Percentiles rank a stretch among this genome's conserved stretches.
Evolutionary conservation across 2,329 filamentous ascomycete species (phyloP).

Genomic region (Fusarium sp.): DNA sequence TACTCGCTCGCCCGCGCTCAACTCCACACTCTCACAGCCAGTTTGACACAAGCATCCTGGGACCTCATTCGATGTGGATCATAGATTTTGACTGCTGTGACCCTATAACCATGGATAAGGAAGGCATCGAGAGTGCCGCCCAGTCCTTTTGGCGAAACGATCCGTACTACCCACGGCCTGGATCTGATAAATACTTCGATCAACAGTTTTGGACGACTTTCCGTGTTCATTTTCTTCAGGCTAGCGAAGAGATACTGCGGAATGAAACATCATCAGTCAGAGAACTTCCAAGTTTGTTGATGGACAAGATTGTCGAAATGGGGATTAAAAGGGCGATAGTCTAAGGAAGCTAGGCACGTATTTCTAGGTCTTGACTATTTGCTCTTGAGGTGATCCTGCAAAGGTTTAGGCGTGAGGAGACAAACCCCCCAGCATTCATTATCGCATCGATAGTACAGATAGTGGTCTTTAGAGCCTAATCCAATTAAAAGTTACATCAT

Average conservation of each 20-base stretch:
- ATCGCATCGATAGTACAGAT: too few species aligned
- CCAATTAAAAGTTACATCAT: background rate
- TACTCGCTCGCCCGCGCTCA: constrained; percentile 56
- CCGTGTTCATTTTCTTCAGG: background rate
- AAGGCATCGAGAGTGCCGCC: constrained; percentile 59
- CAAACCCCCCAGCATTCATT: too few species aligned
- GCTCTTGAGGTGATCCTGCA: too few species aligned
- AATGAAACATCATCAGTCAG: background rate
- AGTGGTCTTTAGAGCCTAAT: too few species aligned
- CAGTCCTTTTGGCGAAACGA: constrained; percentile 65
- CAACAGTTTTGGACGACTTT: constrained; percentile 47
- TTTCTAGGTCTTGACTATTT: too few species aligned
- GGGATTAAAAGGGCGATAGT: background rate
- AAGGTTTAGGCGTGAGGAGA: too few species aligned
- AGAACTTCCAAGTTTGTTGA: background rate
- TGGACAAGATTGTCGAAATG: constrained; percentile 8
- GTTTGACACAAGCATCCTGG: constrained; percentile 41
- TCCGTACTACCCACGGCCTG: constrained; percentile 64
- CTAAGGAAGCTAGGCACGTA: background rate
- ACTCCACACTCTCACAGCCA: background rate
- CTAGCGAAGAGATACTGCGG: constrained; percentile 2
- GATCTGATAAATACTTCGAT: constrained; percentile 20
- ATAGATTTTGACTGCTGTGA: constrained; percentile 64
- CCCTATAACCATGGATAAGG: constrained; percentile 53
- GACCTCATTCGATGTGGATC: constrained; percentile 59